Percentiles rank a stretch among this genome's conserved stretches.
Evolutionary conservation across 1,284 basidiomycete genomes (phyloP).

Genomic region (Vanrija sp.): DNA sequence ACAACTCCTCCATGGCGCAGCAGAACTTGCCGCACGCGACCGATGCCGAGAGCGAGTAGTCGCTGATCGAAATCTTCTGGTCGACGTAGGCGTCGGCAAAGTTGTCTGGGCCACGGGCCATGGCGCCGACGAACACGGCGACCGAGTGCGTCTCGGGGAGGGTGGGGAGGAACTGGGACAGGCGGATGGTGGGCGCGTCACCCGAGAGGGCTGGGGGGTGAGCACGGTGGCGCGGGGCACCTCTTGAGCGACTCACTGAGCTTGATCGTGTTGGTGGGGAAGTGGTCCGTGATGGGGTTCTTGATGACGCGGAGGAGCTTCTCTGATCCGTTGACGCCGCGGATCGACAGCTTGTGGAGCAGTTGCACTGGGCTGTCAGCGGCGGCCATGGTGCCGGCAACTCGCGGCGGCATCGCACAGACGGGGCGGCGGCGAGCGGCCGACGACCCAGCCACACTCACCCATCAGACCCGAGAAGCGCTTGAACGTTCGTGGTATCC

Average conservation of each 20-base stretch:
- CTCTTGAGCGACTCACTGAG: constrained; percentile 61
- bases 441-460: constrained; percentile 49
- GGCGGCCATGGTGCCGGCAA: background rate
- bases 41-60: constrained; percentile 89
- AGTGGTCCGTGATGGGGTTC: constrained; percentile 94
- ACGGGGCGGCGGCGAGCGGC: background rate
- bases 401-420: background rate
- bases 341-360: constrained; percentile 90
- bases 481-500: constrained; percentile 98
- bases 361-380: constrained; percentile 70
- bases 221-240: background rate
- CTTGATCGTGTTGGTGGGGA: constrained; percentile 93
- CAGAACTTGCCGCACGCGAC: constrained; percentile 89
- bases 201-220: constrained; percentile 71
- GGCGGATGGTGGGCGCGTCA: constrained; percentile 76
- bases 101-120: constrained; percentile 92
- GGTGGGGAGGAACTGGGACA: constrained; percentile 76
- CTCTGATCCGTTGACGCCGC: constrained; percentile 92
- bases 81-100: constrained; percentile 94
- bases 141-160: constrained; percentile 82
- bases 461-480: constrained; percentile 98
- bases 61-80: constrained; percentile 94
- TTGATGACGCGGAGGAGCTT: constrained; percentile 97
- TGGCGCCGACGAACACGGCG: constrained; percentile 95
- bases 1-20: constrained; percentile 62